Evolutionary conservation across 2,329 filamentous ascomycete species (phyloP), one percentile per base, ranked within the genome.

Genomic region (Cryphonectria carpinicola): DNA sequence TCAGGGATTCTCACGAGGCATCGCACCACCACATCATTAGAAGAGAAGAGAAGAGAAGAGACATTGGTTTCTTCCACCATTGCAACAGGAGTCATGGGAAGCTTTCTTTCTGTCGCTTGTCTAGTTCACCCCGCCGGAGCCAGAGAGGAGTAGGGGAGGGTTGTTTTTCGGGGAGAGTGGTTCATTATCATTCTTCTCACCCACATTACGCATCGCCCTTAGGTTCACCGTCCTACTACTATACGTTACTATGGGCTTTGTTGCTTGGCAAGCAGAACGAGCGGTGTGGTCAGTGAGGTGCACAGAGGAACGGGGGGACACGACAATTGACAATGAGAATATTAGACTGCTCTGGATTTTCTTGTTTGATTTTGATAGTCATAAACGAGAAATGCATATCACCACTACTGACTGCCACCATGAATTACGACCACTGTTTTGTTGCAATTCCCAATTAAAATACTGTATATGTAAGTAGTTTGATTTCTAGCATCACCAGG

Each of bases 11-110:
- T 7, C 52, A 3, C 65, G 25, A 37, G n/a, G 54, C 54, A 43
- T 41, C 60, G n/a, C 54, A 61, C 46, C 6, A 52, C 25, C 66
- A 56, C 64, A 56, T 65, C 22, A 39, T 56, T 71, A 70, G 68
- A 49, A 49, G 46, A 70, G 65, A 70, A 54, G 46, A 70, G 65
- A 70, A 54, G 68, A 46, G 41, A 70, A 54, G 68, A 46, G 41
- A 70, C 39, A 56, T 54, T n/a, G 70, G 37, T 67, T 70, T 70
- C 49, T 25, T 49, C 56, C 52, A 67, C 46, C 58, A 54, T 70
- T 63, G 61, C 68, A 63, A 63, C 70, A 70, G 70, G 66, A 64
- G 68, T 71, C 52, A 49, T 25, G 14, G 37, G 28, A 35, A 49
- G 49, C 25, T 1, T 25, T 37, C 22, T 60, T 46, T 46, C 17